Evolutionary conservation across 371 early-diverging fungal species (phyloP).

Genomic region (Syncephalastrum monosporum): DNA sequence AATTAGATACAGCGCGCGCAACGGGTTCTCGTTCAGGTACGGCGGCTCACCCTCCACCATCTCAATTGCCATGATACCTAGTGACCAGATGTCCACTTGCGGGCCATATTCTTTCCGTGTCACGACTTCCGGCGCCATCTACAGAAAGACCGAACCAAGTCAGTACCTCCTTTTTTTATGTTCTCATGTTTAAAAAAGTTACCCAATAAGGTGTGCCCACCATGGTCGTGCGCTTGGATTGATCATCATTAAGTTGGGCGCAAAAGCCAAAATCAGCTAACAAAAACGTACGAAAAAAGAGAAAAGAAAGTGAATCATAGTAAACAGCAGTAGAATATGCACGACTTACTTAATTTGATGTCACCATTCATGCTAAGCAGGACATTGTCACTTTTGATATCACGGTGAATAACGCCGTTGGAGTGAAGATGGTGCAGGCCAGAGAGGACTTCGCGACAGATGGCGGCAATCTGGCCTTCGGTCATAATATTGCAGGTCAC

Average conservation of each 20-base stretch:
- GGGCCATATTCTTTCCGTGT: no score
- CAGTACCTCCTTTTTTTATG: neutral
- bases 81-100: no score
- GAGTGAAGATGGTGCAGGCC: slow-evolving; percentile 93
- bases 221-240: slow-evolving; percentile 86
- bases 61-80: slow-evolving; percentile 28
- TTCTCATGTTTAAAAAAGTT: slow-evolving; percentile 1
- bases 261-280: slow-evolving; percentile 95
- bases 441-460: slow-evolving; percentile 86
- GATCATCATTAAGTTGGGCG: slow-evolving; percentile 81
- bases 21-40: slow-evolving; percentile 90
- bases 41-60: slow-evolving; percentile 96
- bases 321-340: neutral
- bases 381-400: slow-evolving; percentile 98
- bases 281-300: slow-evolving; percentile 2
- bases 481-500: slow-evolving; percentile 92
- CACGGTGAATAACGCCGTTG: slow-evolving; percentile 95
- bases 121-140: slow-evolving; percentile 86
- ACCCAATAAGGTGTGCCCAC: slow-evolving; percentile 93
- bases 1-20: slow-evolving; percentile 85
- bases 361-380: slow-evolving; percentile 84
- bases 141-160: neutral
- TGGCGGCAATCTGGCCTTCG: slow-evolving; percentile 94
- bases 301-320: neutral
- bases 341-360: slow-evolving; percentile 82